Conservation (phyloP, 352 stramenopile genomes). For the Pythium rhizo-oryzae region DNA sequence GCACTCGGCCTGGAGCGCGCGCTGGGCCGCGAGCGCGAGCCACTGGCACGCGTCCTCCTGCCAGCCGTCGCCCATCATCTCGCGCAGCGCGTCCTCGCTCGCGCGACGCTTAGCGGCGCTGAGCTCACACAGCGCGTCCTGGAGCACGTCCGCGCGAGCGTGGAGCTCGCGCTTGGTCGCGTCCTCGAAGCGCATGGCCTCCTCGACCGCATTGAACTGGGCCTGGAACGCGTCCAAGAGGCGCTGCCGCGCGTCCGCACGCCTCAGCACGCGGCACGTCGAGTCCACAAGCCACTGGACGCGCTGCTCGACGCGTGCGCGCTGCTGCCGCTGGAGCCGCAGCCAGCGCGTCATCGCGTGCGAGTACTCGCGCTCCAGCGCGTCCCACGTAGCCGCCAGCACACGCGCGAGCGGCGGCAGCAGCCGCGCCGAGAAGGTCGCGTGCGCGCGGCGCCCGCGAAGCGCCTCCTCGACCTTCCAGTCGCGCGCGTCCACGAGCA, state of each 20-base stretch:
- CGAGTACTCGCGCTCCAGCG: slow-evolving; percentile 62
- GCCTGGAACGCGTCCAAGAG: slow-evolving; percentile 69
- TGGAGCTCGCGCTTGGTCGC: slow-evolving; percentile 83
- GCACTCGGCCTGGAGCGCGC: slow-evolving; percentile 65
- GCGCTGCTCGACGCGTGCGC: slow-evolving; percentile 33
- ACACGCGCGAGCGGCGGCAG: slow-evolving; percentile 35
- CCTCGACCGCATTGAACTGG: slow-evolving; percentile 70
- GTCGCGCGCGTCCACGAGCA: slow-evolving; percentile 22
- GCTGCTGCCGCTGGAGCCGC: slow-evolving; percentile 38
- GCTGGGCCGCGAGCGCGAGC: slow-evolving; percentile 52
- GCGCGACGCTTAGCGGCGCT: slow-evolving; percentile 47
- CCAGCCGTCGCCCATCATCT: slow-evolving; percentile 55
- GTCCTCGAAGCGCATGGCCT: slow-evolving; percentile 86
- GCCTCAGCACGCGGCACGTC: slow-evolving; percentile 61
- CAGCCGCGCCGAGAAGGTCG: slow-evolving; percentile 23
- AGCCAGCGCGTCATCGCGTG: slow-evolving; percentile 51
- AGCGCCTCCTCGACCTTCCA: slow-evolving; percentile 26
- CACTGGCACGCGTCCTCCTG: slow-evolving; percentile 57
- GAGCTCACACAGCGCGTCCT: slow-evolving; percentile 57
- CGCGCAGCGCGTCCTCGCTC: slow-evolving; percentile 50
- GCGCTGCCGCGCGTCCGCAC: slow-evolving; percentile 67
- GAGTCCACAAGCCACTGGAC: slow-evolving; percentile 38
- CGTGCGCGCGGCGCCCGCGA: not conserved
- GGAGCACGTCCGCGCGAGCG: slow-evolving; percentile 67
- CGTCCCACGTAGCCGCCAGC: slow-evolving; percentile 52